These are phyloP conservation scores for Hevea brasiliensis DNA, from an alignment of 345 rosid genomes.

Conservation along the genomic window DNA sequence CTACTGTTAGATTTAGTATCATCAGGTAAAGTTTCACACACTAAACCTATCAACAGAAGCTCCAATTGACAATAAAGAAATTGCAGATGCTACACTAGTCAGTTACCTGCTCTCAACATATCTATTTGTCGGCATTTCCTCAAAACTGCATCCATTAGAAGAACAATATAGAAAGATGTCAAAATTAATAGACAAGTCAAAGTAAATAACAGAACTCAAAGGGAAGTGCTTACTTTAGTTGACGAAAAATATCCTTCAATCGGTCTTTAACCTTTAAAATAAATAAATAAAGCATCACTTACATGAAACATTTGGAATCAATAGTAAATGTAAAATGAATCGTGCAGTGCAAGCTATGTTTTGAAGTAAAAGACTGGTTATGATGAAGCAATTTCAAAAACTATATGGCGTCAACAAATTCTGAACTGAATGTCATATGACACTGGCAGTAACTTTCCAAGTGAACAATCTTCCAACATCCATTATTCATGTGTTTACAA, in stretches of 20 bases:
- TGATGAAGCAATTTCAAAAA: constrained; percentile 1
- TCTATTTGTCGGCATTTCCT: constrained; percentile 96
- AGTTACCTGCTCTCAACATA: constrained; percentile 90
- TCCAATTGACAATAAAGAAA: constrained; percentile 14
- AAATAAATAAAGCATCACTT: constrained; percentile 2
- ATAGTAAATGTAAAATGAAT: neutral
- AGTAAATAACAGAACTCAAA: neutral
- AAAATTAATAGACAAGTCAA: constrained; percentile 9
- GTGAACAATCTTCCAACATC: neutral
- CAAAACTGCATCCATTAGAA: constrained; percentile 59
- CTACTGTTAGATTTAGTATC: neutral
- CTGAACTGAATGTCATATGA: neutral
- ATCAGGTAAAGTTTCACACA: neutral
- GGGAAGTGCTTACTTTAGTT: constrained; percentile 64
- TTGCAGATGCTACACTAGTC: neutral
- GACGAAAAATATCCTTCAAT: constrained; percentile 75
- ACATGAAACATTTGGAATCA: neutral
- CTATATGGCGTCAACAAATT: neutral
- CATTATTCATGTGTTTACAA: neutral
- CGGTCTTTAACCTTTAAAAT: constrained; percentile 68
- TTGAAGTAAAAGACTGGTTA: neutral
- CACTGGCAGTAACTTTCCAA: neutral
- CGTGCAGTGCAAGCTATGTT: neutral
- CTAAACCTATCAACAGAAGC: neutral
- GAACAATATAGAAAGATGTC: constrained; percentile 14